Percentiles rank a stretch among this genome's conserved stretches.
These are phyloP conservation scores for Sugiyamaella floridensis DNA, from an alignment of 805 yeast genomes.

Conservation along the genomic window DNA sequence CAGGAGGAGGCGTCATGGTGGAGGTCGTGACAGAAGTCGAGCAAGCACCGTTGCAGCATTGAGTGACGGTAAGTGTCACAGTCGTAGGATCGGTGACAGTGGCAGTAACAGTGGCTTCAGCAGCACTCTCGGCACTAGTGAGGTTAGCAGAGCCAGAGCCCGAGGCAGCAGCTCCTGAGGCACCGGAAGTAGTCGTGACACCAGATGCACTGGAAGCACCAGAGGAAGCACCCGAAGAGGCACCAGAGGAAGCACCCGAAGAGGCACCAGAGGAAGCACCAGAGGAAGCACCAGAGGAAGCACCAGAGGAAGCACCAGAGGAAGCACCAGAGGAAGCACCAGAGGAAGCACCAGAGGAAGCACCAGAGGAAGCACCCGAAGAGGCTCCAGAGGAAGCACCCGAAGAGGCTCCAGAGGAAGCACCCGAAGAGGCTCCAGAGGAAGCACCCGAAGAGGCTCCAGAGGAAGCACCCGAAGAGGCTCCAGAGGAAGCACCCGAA, in stretches of 20 bases:
- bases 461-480: neutral
- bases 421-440: neutral
- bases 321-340: neutral
- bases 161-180: neutral
- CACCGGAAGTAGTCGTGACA: neutral
- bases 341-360: neutral
- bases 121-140: neutral
- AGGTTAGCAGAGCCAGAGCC: neutral
- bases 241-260: neutral
- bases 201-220: neutral
- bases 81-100: constrained; percentile 4
- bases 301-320: constrained; percentile 3
- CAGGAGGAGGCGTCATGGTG: constrained; percentile 9
- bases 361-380: neutral
- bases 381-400: neutral
- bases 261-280: constrained; percentile 1
- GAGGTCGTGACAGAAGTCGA: constrained; percentile 8
- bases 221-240: neutral
- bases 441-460: neutral
- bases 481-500: neutral
- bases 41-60: constrained; percentile 17
- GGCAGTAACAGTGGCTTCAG: constrained; percentile 3
- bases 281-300: neutral
- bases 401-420: neutral
- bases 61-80: constrained; percentile 19